phyloP scores from a whole-genome alignment of 495 filamentous ascomycete genomes.

The Annulohypoxylon moriforme region DNA sequence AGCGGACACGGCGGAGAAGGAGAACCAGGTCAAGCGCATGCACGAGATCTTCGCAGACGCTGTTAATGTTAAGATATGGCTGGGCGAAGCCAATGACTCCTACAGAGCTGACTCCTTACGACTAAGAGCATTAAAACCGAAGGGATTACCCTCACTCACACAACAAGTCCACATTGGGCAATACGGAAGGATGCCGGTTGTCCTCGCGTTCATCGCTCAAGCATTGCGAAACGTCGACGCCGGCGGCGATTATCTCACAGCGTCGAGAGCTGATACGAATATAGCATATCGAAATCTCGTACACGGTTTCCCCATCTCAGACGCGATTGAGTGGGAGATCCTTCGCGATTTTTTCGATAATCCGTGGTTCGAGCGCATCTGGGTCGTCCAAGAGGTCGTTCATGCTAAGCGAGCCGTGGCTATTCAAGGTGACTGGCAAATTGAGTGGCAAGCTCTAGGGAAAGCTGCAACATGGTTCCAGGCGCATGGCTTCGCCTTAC shows the following conservation, averaged over 20 bases:
- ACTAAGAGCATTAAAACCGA: not conserved
- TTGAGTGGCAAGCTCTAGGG: conserved; percentile 30
- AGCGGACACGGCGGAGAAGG: conserved; percentile 39
- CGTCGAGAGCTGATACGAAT: conserved; percentile 19
- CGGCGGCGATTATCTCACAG: conserved; percentile 15
- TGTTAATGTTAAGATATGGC: conserved; percentile 27
- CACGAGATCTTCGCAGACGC: conserved; percentile 43
- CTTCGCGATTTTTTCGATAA: conserved; percentile 30
- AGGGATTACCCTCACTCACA: not conserved
- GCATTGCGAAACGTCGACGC: conserved; percentile 29
- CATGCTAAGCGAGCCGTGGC: conserved; percentile 27
- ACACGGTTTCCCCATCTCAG: conserved; percentile 21
- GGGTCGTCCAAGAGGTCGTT: conserved; percentile 42
- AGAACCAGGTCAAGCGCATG: conserved; percentile 45
- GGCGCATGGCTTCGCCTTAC: conserved; percentile 30
- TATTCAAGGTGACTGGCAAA: conserved; percentile 33
- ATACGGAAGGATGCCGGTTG: conserved; percentile 28
- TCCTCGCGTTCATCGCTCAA: conserved; percentile 33
- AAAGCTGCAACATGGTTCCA: conserved; percentile 33
- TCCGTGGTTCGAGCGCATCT: conserved; percentile 39
- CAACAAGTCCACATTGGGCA: conserved; percentile 7
- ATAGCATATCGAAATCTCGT: conserved; percentile 21
- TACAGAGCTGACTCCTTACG: not conserved
- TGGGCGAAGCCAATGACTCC: conserved; percentile 22
- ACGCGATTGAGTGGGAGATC: conserved; percentile 21